A percentile compares a stretch with the other conserved stretches of the same genome.
Evolutionary conservation across 73 alveolate genomes (phyloP).

Genomic region (Paraurostyla sp.): DNA sequence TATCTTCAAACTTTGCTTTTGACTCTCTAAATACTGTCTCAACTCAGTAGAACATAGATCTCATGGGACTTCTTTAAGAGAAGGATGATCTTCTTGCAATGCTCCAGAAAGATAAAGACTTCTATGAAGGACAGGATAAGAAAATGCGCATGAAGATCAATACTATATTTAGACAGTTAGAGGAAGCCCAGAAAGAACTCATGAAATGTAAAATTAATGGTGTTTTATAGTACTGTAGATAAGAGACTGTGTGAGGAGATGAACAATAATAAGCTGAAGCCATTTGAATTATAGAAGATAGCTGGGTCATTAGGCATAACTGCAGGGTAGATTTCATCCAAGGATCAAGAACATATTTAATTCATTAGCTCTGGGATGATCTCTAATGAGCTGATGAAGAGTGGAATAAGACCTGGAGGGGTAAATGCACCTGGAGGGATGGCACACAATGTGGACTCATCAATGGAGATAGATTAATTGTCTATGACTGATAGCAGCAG

Average conservation of each 20-base stretch:
- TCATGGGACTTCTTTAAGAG: constrained; percentile 47
- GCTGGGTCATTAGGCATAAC: constrained; percentile 51
- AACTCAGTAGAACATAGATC: constrained; percentile 16
- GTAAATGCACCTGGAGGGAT: too few relatives aligned
- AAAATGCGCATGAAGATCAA: constrained; percentile 50
- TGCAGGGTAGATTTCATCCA: not conserved
- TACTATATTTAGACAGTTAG: constrained; percentile 12
- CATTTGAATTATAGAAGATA: constrained; percentile 33
- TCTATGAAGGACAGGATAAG: constrained; percentile 49
- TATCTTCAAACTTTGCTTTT: too few relatives aligned
- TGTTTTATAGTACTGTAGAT: not conserved
- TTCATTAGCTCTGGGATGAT: not conserved
- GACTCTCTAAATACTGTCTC: too few relatives aligned
- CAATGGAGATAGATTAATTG: constrained; percentile 55
- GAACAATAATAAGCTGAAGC: constrained; percentile 27
- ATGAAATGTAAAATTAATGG: constrained; percentile 29
- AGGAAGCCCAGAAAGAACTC: constrained; percentile 55
- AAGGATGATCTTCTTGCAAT: constrained; percentile 55
- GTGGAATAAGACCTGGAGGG: too few relatives aligned
- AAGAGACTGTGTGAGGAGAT: constrained; percentile 58
- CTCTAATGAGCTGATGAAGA: not conserved
- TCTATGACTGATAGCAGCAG: constrained; percentile 34
- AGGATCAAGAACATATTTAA: not conserved
- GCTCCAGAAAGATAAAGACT: constrained; percentile 53
- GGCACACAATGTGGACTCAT: too few relatives aligned